Base-by-base conservation (phyloP, 768 basidiomycete species). In the Mycena crocata region DNA sequence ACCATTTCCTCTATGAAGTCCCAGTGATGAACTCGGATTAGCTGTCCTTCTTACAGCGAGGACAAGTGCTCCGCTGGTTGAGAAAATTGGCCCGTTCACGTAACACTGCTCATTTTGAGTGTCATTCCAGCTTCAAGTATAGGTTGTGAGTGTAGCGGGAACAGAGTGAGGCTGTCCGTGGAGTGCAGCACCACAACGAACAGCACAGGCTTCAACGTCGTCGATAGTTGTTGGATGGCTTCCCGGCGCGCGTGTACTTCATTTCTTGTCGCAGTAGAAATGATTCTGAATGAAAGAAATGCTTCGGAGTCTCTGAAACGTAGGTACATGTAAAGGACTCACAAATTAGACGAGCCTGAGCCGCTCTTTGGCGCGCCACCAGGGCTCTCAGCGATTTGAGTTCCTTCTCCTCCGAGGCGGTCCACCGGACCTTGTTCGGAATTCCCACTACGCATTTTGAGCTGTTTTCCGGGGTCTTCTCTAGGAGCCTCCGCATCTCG, bases 71-170 rank as follows among this genome's bases (percentile, higher is more conserved):
- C n/a, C 58, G 58, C 28, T 50, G 58, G 1, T 49, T 28, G 21
- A 60, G 48, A 24, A 60, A 60, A 30, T 40, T 50, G 48, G 28
- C 58, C 17, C 58, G 58, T 23, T 49, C 37, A 14, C 48, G 37
- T 8, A 60, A 40, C 4, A 60, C 37, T 60, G 37, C 58, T 60
- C 58, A 60, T 60, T 31, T 60, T 48, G 37, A 60, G 58, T 15
- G 58, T 60, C 46, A 49, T 50, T n/a, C 58, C 58, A 2, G 58
- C 10, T 8, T 28, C 3, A 17, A 60, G 58, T 13, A n/a, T n/a
- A n/a, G 40, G 13, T 7, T 15, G 8, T 31, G 46, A 28, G n/a
- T 45, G 34, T 17, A 21, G 28, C 0, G 24, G 24, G 28, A 5
- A 28, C 13, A 14, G 40, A 30, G 40, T 6, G 37, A 6, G 19